These are phyloP conservation scores for Kandelia obovata DNA, from an alignment of 345 rosid genomes.

Conservation along the genomic window DNA sequence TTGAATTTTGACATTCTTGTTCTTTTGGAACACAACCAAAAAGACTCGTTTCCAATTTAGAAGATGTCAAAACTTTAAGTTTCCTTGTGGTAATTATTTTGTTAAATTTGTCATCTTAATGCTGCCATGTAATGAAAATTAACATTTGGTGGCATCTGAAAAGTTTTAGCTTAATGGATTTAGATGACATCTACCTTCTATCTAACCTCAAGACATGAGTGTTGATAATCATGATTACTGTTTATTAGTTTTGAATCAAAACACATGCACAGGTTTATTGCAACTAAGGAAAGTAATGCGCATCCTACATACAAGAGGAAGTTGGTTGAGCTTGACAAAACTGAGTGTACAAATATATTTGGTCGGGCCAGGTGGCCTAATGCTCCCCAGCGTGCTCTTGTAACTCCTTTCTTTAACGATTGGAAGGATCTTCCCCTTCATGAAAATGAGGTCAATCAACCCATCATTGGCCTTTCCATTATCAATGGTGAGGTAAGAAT, in stretches of 20 bases:
- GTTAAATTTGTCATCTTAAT: no score
- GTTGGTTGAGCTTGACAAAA: conserved; percentile 57
- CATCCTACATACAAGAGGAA: conserved; percentile 75
- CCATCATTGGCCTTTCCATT: conserved; percentile 63
- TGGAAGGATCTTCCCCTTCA: conserved; percentile 55
- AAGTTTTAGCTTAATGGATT: no score
- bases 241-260: neutral
- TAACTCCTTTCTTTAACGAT: conserved; percentile 60
- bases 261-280: conserved; percentile 53
- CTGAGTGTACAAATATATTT: conserved; percentile 66
- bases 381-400: conserved; percentile 73
- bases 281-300: conserved; percentile 78
- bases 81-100: no score
- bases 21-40: no score
- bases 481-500: conserved; percentile 61
- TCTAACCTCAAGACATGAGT: no score
- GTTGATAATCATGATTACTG: neutral
- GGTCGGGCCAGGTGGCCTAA: conserved; percentile 88
- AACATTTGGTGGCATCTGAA: no score
- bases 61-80: no score
- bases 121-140: no score
- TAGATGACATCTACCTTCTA: no score
- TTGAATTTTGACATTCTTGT: neutral
- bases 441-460: conserved; percentile 65
- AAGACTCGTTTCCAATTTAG: no score